Conservation (phyloP, 257 asterid genomes). For the Plectranthus barbatus region DNA sequence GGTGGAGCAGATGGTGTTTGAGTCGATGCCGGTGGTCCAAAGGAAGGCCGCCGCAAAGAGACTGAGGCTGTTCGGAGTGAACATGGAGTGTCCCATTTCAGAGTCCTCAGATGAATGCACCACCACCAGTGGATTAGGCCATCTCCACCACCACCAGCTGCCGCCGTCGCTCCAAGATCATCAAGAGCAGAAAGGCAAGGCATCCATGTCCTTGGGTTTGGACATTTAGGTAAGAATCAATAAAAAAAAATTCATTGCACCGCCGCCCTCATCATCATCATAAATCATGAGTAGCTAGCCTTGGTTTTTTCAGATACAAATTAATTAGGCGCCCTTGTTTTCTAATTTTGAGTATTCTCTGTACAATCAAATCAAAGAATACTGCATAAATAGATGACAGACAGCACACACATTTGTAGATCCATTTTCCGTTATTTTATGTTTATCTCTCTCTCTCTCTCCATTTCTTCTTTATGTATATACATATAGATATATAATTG, state of each 20-base stretch:
- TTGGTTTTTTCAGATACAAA: too few species aligned
- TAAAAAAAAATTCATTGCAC: not conserved
- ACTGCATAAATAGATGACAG: constrained; percentile 23
- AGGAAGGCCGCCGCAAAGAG: constrained; percentile 41
- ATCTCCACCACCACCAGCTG: too few species aligned
- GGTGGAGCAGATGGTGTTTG: constrained; percentile 20
- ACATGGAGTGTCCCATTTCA: too few species aligned
- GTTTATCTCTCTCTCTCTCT: constrained; percentile 1
- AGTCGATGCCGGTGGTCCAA: too few species aligned
- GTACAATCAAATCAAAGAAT: constrained; percentile 25
- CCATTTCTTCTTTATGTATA: too few species aligned
- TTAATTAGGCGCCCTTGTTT: not conserved
- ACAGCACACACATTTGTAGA: constrained; percentile 22
- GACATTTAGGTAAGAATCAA: constrained; percentile 30
- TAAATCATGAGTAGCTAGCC: not conserved
- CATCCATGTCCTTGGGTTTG: constrained; percentile 69
- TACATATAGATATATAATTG: too few species aligned
- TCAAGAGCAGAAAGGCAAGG: constrained; percentile 40
- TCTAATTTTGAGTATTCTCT: constrained; percentile 26
- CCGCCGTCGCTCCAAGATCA: too few species aligned
- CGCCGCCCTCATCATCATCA: not conserved
- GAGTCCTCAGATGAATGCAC: too few species aligned
- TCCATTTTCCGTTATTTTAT: constrained; percentile 26
- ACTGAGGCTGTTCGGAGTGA: constrained; percentile 82
- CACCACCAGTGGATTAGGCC: too few species aligned